Evolutionary conservation across 1,139 yeast species (phyloP), one percentile per base, ranked within the genome.

Genomic region (Kodamaea arcana): DNA sequence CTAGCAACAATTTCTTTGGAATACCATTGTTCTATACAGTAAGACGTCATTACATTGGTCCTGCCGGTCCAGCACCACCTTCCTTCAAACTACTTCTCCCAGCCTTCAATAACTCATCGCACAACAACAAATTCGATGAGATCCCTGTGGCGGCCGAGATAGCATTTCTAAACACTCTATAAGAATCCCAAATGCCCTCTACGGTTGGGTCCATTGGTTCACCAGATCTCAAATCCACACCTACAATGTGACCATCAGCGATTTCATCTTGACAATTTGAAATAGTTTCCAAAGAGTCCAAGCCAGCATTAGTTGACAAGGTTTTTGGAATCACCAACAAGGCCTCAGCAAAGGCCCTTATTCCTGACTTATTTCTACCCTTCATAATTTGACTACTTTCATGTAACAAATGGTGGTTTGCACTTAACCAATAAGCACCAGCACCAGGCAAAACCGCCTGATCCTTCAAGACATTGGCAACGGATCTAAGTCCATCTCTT

Each of bases 161-260:
- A 17, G 96, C 95, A 58, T 94, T 92, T 65, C 98, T 79, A 42
- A 92, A 67, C 29, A 92, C 98, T 48, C 98, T 72, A 69, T 78
- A 92, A 24, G 95, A 84, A 63, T 94, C 99, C 94, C 96, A 94
- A 41, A 94, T 78, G 42, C 98, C 98, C 56, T 87, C 96, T 37
- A 85, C 76, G 8, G 87, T 72, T 31, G 98, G 97, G 56, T 92
- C 97, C 77, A 92, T 83, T 35, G 97, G 94, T 54, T 90, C 97
- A 29, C 99, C 99, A 11, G 92, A 75, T 42, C 78, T 76, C 48
- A 94, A 73, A 58, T 94, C 96, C 39, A 94, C 80, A 39, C 98
- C 99, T 30, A 90, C 96, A 27, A 78, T 74, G 52, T 84, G 80
- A 35, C 83, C 92, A 35, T 85, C 94, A 28, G 72, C 75, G 42